Evolutionary conservation across 805 yeast species (phyloP).

Genomic region (Candida endomychidarum): DNA sequence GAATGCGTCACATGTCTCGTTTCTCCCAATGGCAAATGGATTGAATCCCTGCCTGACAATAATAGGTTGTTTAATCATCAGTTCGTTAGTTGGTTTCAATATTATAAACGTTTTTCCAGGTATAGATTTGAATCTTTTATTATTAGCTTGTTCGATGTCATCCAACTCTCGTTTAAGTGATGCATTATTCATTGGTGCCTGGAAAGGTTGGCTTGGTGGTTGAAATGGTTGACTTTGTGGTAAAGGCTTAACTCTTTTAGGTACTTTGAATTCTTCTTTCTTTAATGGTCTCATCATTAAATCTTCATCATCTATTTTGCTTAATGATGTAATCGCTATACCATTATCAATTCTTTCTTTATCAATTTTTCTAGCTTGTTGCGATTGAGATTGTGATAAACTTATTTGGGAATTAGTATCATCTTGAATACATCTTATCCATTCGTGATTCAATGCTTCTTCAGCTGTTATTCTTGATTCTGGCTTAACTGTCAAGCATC

Average conservation of each 20-base stretch:
- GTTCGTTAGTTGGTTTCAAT: slow-evolving; percentile 50
- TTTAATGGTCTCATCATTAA: slow-evolving; percentile 42
- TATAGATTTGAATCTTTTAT: slow-evolving; percentile 9
- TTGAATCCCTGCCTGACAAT: slow-evolving; percentile 66
- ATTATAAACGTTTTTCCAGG: slow-evolving; percentile 67
- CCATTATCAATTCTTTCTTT: slow-evolving; percentile 25
- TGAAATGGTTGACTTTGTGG: slow-evolving; percentile 39
- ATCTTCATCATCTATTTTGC: slow-evolving; percentile 40
- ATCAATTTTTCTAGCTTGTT: slow-evolving; percentile 50
- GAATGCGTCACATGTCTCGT: slow-evolving; percentile 56
- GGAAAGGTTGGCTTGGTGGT: slow-evolving; percentile 2
- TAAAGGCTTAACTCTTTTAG: slow-evolving; percentile 43
- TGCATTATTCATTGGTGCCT: not conserved
- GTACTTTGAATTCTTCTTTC: slow-evolving; percentile 41
- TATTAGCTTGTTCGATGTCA: not conserved
- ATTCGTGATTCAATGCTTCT: slow-evolving; percentile 74
- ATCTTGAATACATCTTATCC: slow-evolving; percentile 53
- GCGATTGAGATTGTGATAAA: slow-evolving; percentile 69
- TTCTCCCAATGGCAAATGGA: slow-evolving; percentile 73
- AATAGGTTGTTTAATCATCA: slow-evolving; percentile 48
- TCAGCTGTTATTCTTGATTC: slow-evolving; percentile 67
- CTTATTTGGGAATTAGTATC: slow-evolving; percentile 36
- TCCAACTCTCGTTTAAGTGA: slow-evolving; percentile 4
- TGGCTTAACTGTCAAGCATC: slow-evolving; percentile 78
- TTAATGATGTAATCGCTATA: slow-evolving; percentile 33